phyloP scores from a whole-genome alignment of 176 grass and related monocot genomes.

The Hsuehochloa calcarea region DNA sequence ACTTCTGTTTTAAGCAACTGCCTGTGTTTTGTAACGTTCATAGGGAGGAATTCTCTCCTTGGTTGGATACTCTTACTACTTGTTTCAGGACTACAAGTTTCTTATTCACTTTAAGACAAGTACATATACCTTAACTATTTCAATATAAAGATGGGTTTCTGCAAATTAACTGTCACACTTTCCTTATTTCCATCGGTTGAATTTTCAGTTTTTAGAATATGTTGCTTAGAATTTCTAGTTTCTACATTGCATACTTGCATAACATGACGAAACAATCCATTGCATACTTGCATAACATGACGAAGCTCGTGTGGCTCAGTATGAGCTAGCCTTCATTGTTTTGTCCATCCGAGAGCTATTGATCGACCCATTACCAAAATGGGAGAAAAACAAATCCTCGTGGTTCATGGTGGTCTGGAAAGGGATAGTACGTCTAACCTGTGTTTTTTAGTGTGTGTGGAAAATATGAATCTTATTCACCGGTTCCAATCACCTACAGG shows the following conservation, averaged over 20 bases:
- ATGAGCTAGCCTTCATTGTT: neutral
- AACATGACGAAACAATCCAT: constrained; percentile 11
- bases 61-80: neutral
- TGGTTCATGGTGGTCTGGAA: neutral
- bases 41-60: constrained; percentile 8
- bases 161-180: constrained; percentile 18
- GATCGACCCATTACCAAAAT: neutral
- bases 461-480: neutral
- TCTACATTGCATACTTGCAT: neutral
- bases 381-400: neutral
- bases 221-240: constrained; percentile 5
- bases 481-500: neutral
- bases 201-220: neutral
- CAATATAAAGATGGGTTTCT: neutral
- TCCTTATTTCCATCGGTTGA: neutral
- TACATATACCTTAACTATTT: neutral
- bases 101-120: constrained; percentile 2
- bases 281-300: neutral
- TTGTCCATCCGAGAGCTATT: neutral
- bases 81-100: neutral
- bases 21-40: neutral
- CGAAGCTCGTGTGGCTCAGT: neutral
- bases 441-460: neutral
- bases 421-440: neutral
- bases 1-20: neutral